Evolutionary conservation across 2,329 filamentous ascomycete species (phyloP), one percentile per base, ranked within the genome.

Genomic region (Paraphoma chrysanthemicola): DNA sequence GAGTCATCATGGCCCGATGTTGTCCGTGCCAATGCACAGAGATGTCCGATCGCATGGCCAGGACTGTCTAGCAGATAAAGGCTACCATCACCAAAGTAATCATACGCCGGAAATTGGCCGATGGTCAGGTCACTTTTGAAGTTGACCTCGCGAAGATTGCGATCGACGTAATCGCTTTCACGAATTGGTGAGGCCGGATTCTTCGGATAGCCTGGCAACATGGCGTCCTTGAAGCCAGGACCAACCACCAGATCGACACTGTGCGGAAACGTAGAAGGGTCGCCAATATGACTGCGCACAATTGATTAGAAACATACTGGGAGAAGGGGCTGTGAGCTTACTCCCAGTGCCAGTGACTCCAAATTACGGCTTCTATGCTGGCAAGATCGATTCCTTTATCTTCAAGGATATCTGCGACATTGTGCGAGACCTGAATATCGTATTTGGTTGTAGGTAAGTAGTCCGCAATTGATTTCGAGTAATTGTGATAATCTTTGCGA

Each of bases 31-130:
- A 86, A 73, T 3, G 76, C 83, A 54, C 78, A 80, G n/a, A 83
- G 71, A 62, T 85, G 83, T 1, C 81, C 82, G 10, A 82, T 68
- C 0, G 80, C 78, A 62, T 86, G 83, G 1, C 85, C 85, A 0
- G 83, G 83, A 3, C 80, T 78, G 59, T 84, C 75, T 29, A 87
- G 75, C 1, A 87, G 74, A 64, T 85, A 86, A 60, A 88, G 84
- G 18, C 75, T 80, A 0, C 84, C 84, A 63, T 87, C 85, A 3
- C 80, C 79, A 53, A 86, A 87, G 63, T 80, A 86, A 64, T 87
- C 85, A 28, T 75, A 70, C 1, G 82, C 82, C 31, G 74, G 63
- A 63, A 83, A 83, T 8, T 76, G 66, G 1, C 80, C 82, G 17
- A 84, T 79, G 17, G 50, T 57, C 4, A 63, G 46, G 16, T 47